Percentiles rank a stretch among this genome's conserved stretches.
phyloP scores from a whole-genome alignment of 2,329 filamentous ascomycete genomes.

The Xylariomycetidae sp. region DNA sequence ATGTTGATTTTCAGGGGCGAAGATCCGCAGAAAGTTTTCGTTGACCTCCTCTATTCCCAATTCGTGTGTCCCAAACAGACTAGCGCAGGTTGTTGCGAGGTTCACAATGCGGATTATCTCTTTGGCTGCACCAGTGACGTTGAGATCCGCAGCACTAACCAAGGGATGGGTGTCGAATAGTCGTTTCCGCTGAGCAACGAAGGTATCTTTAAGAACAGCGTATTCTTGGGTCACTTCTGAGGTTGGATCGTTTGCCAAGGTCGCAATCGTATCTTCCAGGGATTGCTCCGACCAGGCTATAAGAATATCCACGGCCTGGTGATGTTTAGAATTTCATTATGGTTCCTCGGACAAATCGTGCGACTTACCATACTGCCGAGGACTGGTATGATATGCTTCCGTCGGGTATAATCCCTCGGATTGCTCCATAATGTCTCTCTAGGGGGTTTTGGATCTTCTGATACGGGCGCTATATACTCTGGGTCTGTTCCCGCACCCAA shows the following conservation, averaged over 20 bases:
- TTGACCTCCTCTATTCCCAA: constrained; percentile 28
- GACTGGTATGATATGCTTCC: constrained; percentile 28
- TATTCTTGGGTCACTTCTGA: constrained; percentile 27
- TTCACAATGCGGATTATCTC: constrained; percentile 28
- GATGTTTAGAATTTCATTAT: constrained; percentile 13
- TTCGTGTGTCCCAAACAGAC: constrained; percentile 28
- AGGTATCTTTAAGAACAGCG: constrained; percentile 19
- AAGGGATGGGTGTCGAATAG: constrained; percentile 20
- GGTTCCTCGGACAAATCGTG: background rate
- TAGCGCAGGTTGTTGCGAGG: constrained; percentile 27
- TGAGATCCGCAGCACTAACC: constrained; percentile 20
- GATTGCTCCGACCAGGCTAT: constrained; percentile 28
- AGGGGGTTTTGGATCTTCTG: constrained; percentile 15
- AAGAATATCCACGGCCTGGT: constrained; percentile 28
- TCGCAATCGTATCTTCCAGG: constrained; percentile 29
- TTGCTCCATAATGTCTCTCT: constrained; percentile 28
- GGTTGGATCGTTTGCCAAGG: constrained; percentile 21
- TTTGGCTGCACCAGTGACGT: constrained; percentile 20
- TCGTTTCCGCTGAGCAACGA: constrained; percentile 23
- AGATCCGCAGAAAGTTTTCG: constrained; percentile 25
- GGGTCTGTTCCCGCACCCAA: constrained; percentile 9
- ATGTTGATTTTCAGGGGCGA: constrained; percentile 22
- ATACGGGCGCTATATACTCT: constrained; percentile 12
- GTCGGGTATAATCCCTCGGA: constrained; percentile 26
- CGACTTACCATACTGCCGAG: constrained; percentile 25